Base-by-base conservation (phyloP, 2,329 filamentous ascomycete species). In the Pseudopyrenochaeta lycopersici region DNA sequence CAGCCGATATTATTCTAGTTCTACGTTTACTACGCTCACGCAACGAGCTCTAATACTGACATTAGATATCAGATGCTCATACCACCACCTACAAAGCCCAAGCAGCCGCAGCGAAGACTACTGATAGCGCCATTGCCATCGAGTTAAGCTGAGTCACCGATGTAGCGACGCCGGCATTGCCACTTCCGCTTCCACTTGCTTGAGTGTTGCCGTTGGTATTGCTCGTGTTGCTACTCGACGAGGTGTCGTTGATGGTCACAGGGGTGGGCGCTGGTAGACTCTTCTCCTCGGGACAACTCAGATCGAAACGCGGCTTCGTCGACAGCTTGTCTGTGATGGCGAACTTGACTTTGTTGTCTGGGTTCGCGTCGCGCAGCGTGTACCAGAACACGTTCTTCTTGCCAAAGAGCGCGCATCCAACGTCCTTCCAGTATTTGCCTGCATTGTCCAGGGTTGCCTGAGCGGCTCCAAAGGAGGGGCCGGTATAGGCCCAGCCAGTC, bases 301-400 rank as follows among this genome's bases (percentile, higher is more conserved):
- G 78, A 69, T 86, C 77, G 73, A 82, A 86, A 48, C 75, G 72
- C 38, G 84, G 79, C 21, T 70, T 81, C 63, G 80, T 83, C 56
- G 76, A 80, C 46, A 86, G 77, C 66, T 85, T 74, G 54, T 83
- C 74, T 66, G 81, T 84, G 58, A 86, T 81, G 70, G 78, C 82
- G 46, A 86, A 86, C 78, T 85, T 84, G 76, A 82, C 79, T 69
- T 79, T 67, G 79, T 86, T 85, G 71, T 80, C 83, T 44, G 83
- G 81, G 79, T 85, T 85, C 45, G 68, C 65, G 46, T 75, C 72
- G 7, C 64, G 64, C 4, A 74, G 64, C 6, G 66, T 70, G 59
- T 75, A 76, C 71, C 71, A 76, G 60, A 69, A 76, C 31, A 68
- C 65, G 56, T 75, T 70, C 52, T 49, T 60, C 59, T 64, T 64